Conservation (phyloP, 805 yeast genomes). For the Wickerhamiella sergipiensis region DNA sequence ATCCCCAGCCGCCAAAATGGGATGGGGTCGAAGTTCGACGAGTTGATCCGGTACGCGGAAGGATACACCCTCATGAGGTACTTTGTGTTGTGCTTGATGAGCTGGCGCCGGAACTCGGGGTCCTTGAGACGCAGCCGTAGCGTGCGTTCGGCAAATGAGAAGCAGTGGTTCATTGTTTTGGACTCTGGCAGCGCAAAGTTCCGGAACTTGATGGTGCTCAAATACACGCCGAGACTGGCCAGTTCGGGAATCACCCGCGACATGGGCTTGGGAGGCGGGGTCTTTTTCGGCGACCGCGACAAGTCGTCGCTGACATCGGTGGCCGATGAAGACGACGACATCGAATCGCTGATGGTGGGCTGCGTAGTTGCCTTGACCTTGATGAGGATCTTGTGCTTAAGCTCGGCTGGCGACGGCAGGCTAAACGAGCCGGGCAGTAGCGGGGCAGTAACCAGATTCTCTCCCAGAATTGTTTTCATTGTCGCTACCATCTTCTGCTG, state of each 20-base stretch:
- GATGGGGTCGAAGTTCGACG: constrained; percentile 72
- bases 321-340: neutral
- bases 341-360: neutral
- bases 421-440: constrained; percentile 19
- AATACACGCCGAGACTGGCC: constrained; percentile 52
- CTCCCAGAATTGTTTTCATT: constrained; percentile 46
- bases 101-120: constrained; percentile 33
- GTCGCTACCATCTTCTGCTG: constrained; percentile 47
- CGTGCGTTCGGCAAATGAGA: constrained; percentile 71
- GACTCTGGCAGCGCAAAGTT: constrained; percentile 81
- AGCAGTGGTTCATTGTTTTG: constrained; percentile 65
- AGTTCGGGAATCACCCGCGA: constrained; percentile 24
- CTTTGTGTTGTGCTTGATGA: constrained; percentile 63
- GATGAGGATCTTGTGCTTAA: constrained; percentile 57
- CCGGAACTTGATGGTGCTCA: constrained; percentile 62
- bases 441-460: constrained; percentile 35
- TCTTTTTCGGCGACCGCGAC: neutral
- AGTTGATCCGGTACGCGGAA: constrained; percentile 56
- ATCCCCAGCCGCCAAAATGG: constrained; percentile 72
- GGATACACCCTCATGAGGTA: constrained; percentile 82
- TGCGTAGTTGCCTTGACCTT: constrained; percentile 44
- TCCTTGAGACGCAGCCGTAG: constrained; percentile 53
- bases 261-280: neutral
- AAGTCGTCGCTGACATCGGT: neutral
- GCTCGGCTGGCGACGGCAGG: constrained; percentile 61